Conservation (phyloP, 495 filamentous ascomycete genomes). For the Parmelia sp. region DNA sequence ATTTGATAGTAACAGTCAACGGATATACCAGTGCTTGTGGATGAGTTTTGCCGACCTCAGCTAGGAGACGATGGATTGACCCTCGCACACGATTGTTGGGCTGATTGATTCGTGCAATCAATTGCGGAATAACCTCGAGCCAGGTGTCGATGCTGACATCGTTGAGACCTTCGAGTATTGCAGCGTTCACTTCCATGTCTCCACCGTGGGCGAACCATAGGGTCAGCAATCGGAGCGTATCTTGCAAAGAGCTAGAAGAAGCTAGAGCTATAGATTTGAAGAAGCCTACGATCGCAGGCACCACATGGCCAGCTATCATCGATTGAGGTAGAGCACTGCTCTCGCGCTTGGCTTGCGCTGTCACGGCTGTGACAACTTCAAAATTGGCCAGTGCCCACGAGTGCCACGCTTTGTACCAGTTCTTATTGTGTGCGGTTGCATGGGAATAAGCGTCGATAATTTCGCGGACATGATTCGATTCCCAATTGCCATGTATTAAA, state of each 20-base stretch:
- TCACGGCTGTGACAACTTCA: slow-evolving; percentile 82
- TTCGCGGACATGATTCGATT: slow-evolving; percentile 61
- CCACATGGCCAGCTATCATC: slow-evolving; percentile 77
- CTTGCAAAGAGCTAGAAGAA: slow-evolving; percentile 84
- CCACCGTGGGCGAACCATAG: slow-evolving; percentile 95
- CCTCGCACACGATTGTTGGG: slow-evolving; percentile 77
- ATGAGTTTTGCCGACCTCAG: slow-evolving; percentile 86
- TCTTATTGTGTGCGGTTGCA: slow-evolving; percentile 83
- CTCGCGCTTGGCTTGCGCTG: slow-evolving; percentile 55
- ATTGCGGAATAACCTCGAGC: slow-evolving; percentile 94
- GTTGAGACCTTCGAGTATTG: slow-evolving; percentile 82
- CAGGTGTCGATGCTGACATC: slow-evolving; percentile 94
- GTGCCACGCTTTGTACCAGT: slow-evolving; percentile 99
- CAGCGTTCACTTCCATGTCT: slow-evolving; percentile 74
- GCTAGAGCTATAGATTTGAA: slow-evolving; percentile 92
- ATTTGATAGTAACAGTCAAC: slow-evolving; percentile 98
- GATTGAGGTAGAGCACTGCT: slow-evolving; percentile 48
- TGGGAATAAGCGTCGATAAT: slow-evolving; percentile 81
- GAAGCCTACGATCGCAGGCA: slow-evolving; percentile 90
- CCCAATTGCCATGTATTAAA: slow-evolving; percentile 79
- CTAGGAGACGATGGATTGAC: slow-evolving; percentile 82
- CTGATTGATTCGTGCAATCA: slow-evolving; percentile 96
- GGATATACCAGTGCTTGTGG: slow-evolving; percentile 99
- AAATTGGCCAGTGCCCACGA: slow-evolving; percentile 99
- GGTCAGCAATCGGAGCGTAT: slow-evolving; percentile 86